A percentile compares a stretch with the other conserved stretches of the same genome.
These are phyloP conservation scores for Cantharellus anzutake DNA, from an alignment of 768 basidiomycete genomes.

Conservation along the genomic window DNA sequence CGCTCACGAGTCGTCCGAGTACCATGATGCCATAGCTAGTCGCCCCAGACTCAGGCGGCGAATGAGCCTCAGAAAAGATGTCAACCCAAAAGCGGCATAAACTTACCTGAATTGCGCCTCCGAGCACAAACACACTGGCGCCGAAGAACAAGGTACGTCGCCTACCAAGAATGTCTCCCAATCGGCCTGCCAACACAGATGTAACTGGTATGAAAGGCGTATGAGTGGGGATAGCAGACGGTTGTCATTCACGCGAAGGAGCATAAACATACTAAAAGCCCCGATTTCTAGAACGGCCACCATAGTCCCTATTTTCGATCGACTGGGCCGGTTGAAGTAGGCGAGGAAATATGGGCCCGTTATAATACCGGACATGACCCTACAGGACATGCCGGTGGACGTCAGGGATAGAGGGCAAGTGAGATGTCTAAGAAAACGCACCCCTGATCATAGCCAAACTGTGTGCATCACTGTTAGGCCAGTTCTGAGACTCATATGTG, in stretches of 20 bases:
- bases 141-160: constrained; percentile 70
- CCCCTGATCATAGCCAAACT: constrained; percentile 87
- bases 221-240: not conserved
- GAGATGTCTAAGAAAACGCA: constrained; percentile 14
- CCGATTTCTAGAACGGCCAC: constrained; percentile 90
- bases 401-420: not conserved
- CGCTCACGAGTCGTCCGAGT: constrained; percentile 61
- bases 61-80: too few relatives aligned
- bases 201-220: constrained; percentile 36
- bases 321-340: constrained; percentile 62
- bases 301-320: constrained; percentile 75
- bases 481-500: not conserved
- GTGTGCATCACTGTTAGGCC: constrained; percentile 5
- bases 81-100: too few relatives aligned
- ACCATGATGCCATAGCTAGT: constrained; percentile 66
- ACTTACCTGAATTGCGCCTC: constrained; percentile 52
- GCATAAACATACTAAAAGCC: constrained; percentile 49
- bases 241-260: not conserved
- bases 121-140: constrained; percentile 66
- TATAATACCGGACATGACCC: constrained; percentile 85
- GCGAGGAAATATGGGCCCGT: constrained; percentile 67
- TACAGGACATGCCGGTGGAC: constrained; percentile 15
- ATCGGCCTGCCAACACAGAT: constrained; percentile 69
- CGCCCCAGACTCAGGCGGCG: constrained; percentile 32
- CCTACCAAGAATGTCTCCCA: constrained; percentile 75